Evolutionary conservation across 2,329 filamentous ascomycete genomes (phyloP), one percentile per base, ranked within the genome.

Genomic region (Venturia asperata): DNA sequence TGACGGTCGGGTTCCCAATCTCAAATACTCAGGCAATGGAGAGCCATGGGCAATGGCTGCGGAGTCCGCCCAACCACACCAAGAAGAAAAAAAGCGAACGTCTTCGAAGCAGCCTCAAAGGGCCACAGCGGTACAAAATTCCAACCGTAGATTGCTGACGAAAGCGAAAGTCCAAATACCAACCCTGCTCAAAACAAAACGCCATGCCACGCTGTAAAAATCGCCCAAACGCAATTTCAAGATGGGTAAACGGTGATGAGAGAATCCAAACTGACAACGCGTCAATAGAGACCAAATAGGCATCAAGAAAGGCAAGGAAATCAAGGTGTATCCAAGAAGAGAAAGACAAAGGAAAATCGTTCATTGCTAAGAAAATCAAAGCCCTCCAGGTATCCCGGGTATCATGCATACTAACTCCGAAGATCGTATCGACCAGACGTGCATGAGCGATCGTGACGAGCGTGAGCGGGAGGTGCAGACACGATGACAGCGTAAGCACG

Each of bases 161-260:
- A 37, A 58, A 37, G 52, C 52, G 52, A 58, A 58, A 21, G 52
- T 58, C 30, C 52, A 58, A 21, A 58, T 9, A 21, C 37, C 52
- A 37, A 58, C 19, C 30, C 52, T 34, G 37, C 52, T 58, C 37
- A 13, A 58, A 27, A 52, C 3, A 4, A 37, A 58, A 58, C 52
- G 52, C 52, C 52, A 37, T 58, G 52, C 47, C 52, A 58, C 52
- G 52, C 52, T 58, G 49, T n/a, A 7, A 58, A 52, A 58, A 17
- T 58, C 52, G 30, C 15, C 52, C 19, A 19, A 37, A 34, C 52
- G 52, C 52, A 37, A 7, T 1, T n/a, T 21, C 5, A 37, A 37
- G 7, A 37, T 9, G 13, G 6, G 5, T n/a, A 58, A 34, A 58
- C 47, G 21, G 47, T 15, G 24, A 2, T 21, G 30, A 58, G 30